Conservation (phyloP, 495 filamentous ascomycete genomes). For the Cladorrhinum samala region DNA sequence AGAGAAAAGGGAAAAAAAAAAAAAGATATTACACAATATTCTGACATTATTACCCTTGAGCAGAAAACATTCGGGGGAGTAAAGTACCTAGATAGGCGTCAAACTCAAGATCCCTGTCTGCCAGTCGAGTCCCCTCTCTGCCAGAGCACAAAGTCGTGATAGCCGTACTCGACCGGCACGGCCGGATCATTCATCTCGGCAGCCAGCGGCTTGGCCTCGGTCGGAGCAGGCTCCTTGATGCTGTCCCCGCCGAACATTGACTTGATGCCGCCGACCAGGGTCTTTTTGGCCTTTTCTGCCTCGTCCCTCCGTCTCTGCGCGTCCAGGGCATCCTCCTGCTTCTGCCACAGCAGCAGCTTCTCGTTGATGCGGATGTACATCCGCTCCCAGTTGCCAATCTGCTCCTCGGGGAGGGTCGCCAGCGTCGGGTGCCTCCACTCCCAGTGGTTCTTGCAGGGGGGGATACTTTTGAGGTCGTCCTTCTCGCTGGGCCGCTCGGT, state of each 20-base stretch:
- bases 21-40: too few relatives aligned
- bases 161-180: not conserved
- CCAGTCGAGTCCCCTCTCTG: not conserved
- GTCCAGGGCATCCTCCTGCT: not conserved
- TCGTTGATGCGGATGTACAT: not conserved
- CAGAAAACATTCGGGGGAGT: too few relatives aligned
- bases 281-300: not conserved
- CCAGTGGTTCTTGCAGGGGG: not conserved
- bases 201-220: not conserved
- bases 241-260: too few relatives aligned
- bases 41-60: too few relatives aligned
- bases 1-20: too few relatives aligned
- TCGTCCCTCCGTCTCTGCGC: not conserved
- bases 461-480: not conserved
- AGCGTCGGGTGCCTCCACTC: not conserved
- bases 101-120: not conserved
- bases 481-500: not conserved
- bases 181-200: not conserved
- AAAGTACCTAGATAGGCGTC: not conserved
- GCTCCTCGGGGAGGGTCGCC: not conserved
- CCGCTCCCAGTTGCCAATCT: not conserved
- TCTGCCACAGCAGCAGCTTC: not conserved
- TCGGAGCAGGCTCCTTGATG: not conserved
- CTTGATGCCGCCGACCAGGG: not conserved
- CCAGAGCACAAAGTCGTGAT: not conserved